A percentile compares a stretch with the other conserved stretches of the same genome.
These are phyloP conservation scores for Pythium diclinum DNA, from an alignment of 352 stramenopile species.

Conservation along the genomic window DNA sequence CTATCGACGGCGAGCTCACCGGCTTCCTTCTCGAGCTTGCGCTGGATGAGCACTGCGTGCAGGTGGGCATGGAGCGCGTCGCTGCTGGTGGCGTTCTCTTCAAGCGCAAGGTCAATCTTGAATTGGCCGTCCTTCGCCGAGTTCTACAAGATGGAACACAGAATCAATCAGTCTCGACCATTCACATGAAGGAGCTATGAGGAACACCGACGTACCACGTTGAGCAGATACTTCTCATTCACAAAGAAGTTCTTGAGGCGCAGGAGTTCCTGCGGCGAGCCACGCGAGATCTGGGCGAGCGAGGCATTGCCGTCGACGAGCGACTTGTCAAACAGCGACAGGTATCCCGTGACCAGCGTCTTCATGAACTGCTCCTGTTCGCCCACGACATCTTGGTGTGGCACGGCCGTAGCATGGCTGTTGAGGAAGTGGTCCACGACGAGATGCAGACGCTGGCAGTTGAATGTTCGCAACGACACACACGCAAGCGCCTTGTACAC, in stretches of 20 bases:
- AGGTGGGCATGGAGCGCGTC: slow-evolving; percentile 51
- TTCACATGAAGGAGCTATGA: too few species aligned
- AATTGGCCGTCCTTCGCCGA: slow-evolving; percentile 4
- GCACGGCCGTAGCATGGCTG: slow-evolving; percentile 10
- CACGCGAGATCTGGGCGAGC: slow-evolving; percentile 38
- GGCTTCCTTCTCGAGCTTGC: slow-evolving; percentile 28
- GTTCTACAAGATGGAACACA: slow-evolving; percentile 13
- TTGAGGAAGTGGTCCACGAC: slow-evolving; percentile 46
- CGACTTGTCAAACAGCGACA: slow-evolving; percentile 47
- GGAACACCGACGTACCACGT: slow-evolving; percentile 31
- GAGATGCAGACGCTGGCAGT: slow-evolving; percentile 62
- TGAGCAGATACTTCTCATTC: slow-evolving; percentile 56
- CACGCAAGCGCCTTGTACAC: slow-evolving; percentile 58
- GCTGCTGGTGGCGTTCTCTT: slow-evolving; percentile 39
- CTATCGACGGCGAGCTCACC: not conserved
- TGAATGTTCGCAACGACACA: slow-evolving; percentile 65
- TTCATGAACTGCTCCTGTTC: slow-evolving; percentile 58
- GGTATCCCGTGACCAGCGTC: slow-evolving; percentile 48
- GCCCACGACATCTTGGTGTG: slow-evolving; percentile 33
- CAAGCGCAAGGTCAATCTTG: slow-evolving; percentile 48
- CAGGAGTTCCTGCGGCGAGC: slow-evolving; percentile 36
- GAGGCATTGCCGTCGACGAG: slow-evolving; percentile 46
- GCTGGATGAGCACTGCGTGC: slow-evolving; percentile 53
- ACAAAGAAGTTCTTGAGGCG: slow-evolving; percentile 44
- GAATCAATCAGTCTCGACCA: not conserved